Conservation (phyloP, 495 filamentous ascomycete species). For the Penicillium malachiteum region DNA sequence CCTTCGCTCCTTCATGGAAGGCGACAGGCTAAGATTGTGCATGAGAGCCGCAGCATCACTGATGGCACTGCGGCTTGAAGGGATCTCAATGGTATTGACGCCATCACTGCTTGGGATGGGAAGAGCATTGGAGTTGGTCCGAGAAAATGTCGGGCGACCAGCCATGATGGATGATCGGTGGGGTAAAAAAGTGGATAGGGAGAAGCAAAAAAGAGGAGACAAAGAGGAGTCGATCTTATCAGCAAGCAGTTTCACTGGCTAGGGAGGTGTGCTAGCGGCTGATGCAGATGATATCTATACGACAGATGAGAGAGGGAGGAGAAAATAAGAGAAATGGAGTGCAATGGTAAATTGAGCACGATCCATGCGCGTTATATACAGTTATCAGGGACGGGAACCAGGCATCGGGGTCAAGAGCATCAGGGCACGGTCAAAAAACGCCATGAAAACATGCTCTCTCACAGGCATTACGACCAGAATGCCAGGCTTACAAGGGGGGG, state of each 20-base stretch:
- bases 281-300: slow-evolving; percentile 8
- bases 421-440: background rate
- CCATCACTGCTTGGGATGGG: slow-evolving; percentile 47
- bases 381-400: background rate
- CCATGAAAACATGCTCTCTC: background rate
- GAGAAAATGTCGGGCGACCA: slow-evolving; percentile 1
- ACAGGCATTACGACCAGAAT: background rate
- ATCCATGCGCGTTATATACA: slow-evolving; percentile 13
- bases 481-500: slow-evolving; percentile 5
- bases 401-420: background rate
- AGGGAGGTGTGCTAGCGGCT: slow-evolving; percentile 2
- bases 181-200: slow-evolving; percentile 4
- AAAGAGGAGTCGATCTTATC: slow-evolving; percentile 4
- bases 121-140: slow-evolving; percentile 24
- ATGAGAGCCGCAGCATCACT: slow-evolving; percentile 69
- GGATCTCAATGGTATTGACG: slow-evolving; percentile 65
- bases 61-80: slow-evolving; percentile 66
- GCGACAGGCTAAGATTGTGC: slow-evolving; percentile 68
- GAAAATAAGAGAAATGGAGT: background rate
- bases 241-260: slow-evolving; percentile 5
- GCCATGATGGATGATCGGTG: slow-evolving; percentile 51
- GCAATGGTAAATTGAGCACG: background rate
- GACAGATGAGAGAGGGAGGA: background rate
- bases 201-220: slow-evolving; percentile 10
- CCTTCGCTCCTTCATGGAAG: slow-evolving; percentile 65